Evolutionary conservation across 169 alveolate genomes (phyloP).

Genomic region (Plasmodium knowlesi): DNA sequence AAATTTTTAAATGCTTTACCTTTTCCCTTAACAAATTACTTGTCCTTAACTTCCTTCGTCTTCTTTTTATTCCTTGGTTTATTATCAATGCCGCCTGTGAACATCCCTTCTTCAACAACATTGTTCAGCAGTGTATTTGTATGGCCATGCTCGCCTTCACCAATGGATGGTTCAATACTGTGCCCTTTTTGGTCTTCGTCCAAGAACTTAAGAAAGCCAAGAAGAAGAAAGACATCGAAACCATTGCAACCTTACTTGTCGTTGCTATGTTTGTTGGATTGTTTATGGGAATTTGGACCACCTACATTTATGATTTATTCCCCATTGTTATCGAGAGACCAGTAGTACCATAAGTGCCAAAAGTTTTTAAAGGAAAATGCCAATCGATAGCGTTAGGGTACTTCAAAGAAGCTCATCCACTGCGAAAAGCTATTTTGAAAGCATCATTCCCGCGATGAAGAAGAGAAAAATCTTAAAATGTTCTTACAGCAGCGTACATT

Average conservation of each 20-base stretch:
- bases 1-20: constrained; percentile 23
- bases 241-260: constrained; percentile 34
- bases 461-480: not conserved
- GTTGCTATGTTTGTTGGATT: constrained; percentile 66
- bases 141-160: constrained; percentile 62
- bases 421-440: not conserved
- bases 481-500: not conserved
- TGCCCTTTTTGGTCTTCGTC: constrained; percentile 60
- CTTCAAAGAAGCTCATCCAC: not conserved
- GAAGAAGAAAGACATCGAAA: constrained; percentile 45
- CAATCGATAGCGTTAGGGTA: not conserved
- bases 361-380: not conserved
- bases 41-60: constrained; percentile 15
- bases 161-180: constrained; percentile 72
- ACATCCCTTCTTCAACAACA: constrained; percentile 3
- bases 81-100: constrained; percentile 7
- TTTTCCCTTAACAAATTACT: constrained; percentile 58
- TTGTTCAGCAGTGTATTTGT: constrained; percentile 52
- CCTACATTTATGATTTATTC: constrained; percentile 45
- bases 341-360: not conserved
- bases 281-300: constrained; percentile 43
- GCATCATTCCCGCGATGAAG: not conserved
- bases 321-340: not conserved
- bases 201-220: constrained; percentile 43
- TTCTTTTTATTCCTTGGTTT: constrained; percentile 65